Evolutionary conservation across 1,284 basidiomycete species (phyloP), one percentile per base, ranked within the genome.

Genomic region (Trametes hirsuta): DNA sequence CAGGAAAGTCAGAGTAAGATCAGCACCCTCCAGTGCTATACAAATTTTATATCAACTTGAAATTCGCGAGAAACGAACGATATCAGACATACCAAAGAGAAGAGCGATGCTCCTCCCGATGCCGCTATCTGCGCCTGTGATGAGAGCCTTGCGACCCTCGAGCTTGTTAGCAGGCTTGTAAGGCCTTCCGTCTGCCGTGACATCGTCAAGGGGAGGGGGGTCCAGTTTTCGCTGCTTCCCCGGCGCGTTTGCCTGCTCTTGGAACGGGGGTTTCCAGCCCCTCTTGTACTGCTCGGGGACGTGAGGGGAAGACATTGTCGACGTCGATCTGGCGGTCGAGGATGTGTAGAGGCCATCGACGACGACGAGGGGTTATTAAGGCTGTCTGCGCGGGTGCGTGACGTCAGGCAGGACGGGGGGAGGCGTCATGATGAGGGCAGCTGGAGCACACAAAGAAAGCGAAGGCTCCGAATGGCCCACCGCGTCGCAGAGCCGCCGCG

Each of bases 11-110:
- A 87, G 69, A 2, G 85, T 80, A 36, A 84, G 70, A 58, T 84
- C 79, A 21, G 84, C 85, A 6, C 85, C 85, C 71, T 87, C 85
- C 25, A 85, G 72, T 0, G 85, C 84, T 78, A 54, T 25, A 36
- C 3, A 34, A 24, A 42, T 45, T 8, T 22, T 22, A 30, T 49
- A 70, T 46, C 47, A 21, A 36, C 18, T 4, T 34, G 34, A 30
- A 30, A 1, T 8, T 39, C 18, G 10, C 10, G 6, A 24, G 47
- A 15, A 15, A 35, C 10, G 24, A 8, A 34, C 10, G 22, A 11
- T 3, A 6, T 40, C 6, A 11, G 11, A 60, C 72, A 34, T 41
- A 76, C 75, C 74, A 49, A 74, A 78, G 8, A 79, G 71, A 6
- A 79, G 68, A 4, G 76, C 75, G 14, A 72, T 65, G 41, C 69